A percentile compares a stretch with the other conserved stretches of the same genome.
Evolutionary conservation across 2,329 filamentous ascomycete genomes (phyloP).

Genomic region (Aspergillus ustus): DNA sequence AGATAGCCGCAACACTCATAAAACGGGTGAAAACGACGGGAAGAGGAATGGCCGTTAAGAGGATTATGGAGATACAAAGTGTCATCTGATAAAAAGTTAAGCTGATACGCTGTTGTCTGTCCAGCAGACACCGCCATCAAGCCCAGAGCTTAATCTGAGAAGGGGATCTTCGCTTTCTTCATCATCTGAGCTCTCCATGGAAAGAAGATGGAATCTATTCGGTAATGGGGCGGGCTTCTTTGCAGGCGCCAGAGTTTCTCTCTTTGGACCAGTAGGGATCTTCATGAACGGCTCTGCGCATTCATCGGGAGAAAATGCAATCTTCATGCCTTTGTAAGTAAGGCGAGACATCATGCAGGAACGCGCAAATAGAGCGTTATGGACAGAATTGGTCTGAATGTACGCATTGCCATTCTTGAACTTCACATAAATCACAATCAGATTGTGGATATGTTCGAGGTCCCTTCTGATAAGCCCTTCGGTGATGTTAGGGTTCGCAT

Average conservation of each 20-base stretch:
- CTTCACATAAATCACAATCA: conserved; percentile 69
- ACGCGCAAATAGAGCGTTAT: conserved; percentile 74
- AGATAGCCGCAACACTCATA: not conserved
- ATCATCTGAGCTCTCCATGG: conserved; percentile 53
- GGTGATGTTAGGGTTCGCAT: conserved; percentile 62
- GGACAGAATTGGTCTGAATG: conserved; percentile 77
- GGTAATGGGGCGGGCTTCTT: conserved; percentile 41
- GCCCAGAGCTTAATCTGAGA: conserved; percentile 18
- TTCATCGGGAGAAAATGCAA: conserved; percentile 75
- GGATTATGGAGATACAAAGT: not conserved
- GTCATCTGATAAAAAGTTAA: conserved; percentile 1
- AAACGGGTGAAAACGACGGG: not conserved
- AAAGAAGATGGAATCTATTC: conserved; percentile 68
- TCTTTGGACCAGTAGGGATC: conserved; percentile 36
- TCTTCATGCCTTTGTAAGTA: conserved; percentile 70
- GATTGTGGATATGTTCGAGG: conserved; percentile 80
- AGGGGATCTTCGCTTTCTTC: conserved; percentile 35
- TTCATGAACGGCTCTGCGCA: conserved; percentile 65
- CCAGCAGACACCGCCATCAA: conserved; percentile 23
- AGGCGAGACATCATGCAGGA: conserved; percentile 74
- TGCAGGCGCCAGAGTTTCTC: conserved; percentile 30
- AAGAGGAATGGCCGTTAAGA: not conserved
- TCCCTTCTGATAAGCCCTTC: conserved; percentile 70
- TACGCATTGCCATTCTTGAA: conserved; percentile 65
- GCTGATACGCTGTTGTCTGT: conserved; percentile 23